A percentile compares a stretch with the other conserved stretches of the same genome.
Evolutionary conservation across 495 filamentous ascomycete genomes (phyloP).

Genomic region (Parmelia sp.): DNA sequence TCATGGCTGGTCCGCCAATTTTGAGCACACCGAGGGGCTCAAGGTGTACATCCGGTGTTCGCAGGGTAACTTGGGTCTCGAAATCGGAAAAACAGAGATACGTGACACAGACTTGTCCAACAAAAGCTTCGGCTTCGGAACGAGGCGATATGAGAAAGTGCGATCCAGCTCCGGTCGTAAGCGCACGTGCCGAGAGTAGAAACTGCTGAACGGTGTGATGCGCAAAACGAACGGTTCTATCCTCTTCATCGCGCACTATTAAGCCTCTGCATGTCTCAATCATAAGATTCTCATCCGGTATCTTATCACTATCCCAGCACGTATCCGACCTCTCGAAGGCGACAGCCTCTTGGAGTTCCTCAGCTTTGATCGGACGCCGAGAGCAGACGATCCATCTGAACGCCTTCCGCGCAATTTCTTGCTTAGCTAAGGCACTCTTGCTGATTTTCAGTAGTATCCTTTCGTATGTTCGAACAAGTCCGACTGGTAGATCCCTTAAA

Average conservation of each 20-base stretch:
- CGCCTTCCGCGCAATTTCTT: constrained; percentile 1
- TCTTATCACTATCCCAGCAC: constrained; percentile 26
- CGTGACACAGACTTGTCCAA: constrained; percentile 20
- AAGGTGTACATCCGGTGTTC: neutral
- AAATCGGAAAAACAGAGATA: constrained; percentile 29
- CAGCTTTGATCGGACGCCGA: constrained; percentile 29
- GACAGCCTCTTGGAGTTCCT: constrained; percentile 35
- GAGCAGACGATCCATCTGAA: constrained; percentile 33
- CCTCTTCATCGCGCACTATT: constrained; percentile 28
- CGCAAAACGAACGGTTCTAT: constrained; percentile 32
- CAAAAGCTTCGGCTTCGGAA: constrained; percentile 10
- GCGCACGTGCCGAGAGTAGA: constrained; percentile 18
- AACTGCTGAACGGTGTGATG: constrained; percentile 34
- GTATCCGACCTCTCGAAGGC: constrained; percentile 28
- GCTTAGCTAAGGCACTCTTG: constrained; percentile 2
- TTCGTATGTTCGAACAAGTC: constrained; percentile 26
- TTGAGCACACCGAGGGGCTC: neutral
- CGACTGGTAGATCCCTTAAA: constrained; percentile 25
- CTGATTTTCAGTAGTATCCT: constrained; percentile 25
- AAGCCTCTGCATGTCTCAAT: constrained; percentile 34
- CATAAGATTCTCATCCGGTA: constrained; percentile 26
- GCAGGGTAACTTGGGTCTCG: constrained; percentile 16
- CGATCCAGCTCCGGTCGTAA: neutral
- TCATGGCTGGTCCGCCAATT: neutral
- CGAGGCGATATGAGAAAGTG: neutral